These are phyloP conservation scores for Naganishia sp. DNA, from an alignment of 1,284 basidiomycete species.

Conservation along the genomic window DNA sequence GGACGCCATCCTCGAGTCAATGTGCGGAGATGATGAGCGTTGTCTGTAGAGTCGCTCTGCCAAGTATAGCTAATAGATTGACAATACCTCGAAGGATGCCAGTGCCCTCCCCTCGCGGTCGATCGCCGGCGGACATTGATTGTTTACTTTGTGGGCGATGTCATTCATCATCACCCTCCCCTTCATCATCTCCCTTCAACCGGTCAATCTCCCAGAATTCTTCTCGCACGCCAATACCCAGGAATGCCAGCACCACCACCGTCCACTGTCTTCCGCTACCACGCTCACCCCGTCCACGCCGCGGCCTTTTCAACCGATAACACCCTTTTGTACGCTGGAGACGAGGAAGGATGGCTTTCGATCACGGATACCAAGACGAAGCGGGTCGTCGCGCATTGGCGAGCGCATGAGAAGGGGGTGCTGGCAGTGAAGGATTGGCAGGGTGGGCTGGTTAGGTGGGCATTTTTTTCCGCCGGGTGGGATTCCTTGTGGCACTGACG, in stretches of 20 bases:
- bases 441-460: conserved; percentile 69
- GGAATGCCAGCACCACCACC: conserved; percentile 57
- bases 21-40: not conserved
- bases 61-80: not conserved
- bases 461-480: not conserved
- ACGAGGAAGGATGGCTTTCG: conserved; percentile 68
- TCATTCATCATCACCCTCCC: conserved; percentile 21
- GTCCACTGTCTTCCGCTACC: conserved; percentile 71
- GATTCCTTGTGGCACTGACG: not conserved
- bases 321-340: conserved; percentile 76
- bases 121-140: conserved; percentile 4
- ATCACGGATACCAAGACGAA: conserved; percentile 71
- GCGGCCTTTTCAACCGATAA: conserved; percentile 68
- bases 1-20: conserved; percentile 22
- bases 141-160: conserved; percentile 15
- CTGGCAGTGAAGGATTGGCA: conserved; percentile 75
- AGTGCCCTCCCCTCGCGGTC: no score
- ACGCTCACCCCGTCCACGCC: conserved; percentile 63
- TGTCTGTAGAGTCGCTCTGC: not conserved
- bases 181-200: not conserved
- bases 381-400: conserved; percentile 71
- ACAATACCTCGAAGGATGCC: not conserved
- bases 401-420: conserved; percentile 71
- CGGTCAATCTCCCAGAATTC: not conserved
- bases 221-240: not conserved